Base-by-base conservation (phyloP, 306 rosid genomes). In the Coriaria nepalensis region DNA sequence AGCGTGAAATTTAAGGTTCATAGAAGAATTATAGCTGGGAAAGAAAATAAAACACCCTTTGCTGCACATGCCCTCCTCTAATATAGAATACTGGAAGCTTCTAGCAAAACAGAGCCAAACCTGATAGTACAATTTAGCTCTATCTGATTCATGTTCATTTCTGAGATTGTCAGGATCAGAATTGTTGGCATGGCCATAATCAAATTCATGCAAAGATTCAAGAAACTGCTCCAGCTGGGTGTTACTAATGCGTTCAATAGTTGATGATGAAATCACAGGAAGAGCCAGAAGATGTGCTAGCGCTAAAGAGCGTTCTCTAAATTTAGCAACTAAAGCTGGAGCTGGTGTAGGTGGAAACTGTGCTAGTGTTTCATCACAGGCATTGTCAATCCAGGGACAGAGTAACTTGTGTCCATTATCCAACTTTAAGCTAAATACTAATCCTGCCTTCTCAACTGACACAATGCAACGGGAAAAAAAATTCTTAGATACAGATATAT, bases 371-470 rank as follows among this genome's bases (percentile, higher is more conserved):
- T 84, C 97, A 75, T 65, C 82, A 55, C 97, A 90, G 47, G 83
- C 62, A 65, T 90, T 84, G 73, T 85, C 85, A 45, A 73, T 71
- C 97, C 97, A 90, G 8, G 95, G 95, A 59, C 97, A 90, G 49
- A 73, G 97, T 68, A 77, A 71, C 61, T 79, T 90, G 72, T 90
- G 97, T 48, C 97, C 97, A 66, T 56, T 81, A 58, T 75, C 94
- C 70, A 90, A 69, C 73, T 85, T 90, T 63, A 90, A 70, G 74
- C 97, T 77, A 70, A 90, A 85, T 43, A 81, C 97, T 65, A 78
- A 62, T 39, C 95, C 97, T 10, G 86, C 83, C 73, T 90, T 90
- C 75, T 90, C 97, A 73, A 90, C 97, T 90, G 82, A 56, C 44
- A 73, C 53, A 56, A 42, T 40, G 14, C 36, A 48, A n/a, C n/a